Evolutionary conservation across 441 rosid species (phyloP).

Genomic region (Dalechampia spathulata): DNA sequence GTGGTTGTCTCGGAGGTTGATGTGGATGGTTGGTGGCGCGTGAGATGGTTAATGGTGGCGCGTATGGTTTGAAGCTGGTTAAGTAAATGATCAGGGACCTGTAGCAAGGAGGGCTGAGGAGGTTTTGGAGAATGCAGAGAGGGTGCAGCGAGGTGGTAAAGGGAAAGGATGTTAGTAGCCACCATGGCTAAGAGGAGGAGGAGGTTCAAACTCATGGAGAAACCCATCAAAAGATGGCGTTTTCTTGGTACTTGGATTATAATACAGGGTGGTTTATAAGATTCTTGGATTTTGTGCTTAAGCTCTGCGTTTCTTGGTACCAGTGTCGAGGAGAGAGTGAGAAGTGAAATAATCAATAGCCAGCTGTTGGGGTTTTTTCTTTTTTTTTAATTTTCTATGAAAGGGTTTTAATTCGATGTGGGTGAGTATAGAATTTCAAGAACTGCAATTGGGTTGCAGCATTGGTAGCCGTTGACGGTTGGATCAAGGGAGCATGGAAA

Average conservation of each 20-base stretch:
- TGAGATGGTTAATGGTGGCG: conserved; percentile 85
- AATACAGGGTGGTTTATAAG: background rate
- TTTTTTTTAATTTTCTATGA: too few relatives aligned
- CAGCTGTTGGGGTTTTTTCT: too few relatives aligned
- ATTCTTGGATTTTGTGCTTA: background rate
- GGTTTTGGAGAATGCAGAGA: conserved; percentile 51
- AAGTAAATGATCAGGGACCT: conserved; percentile 72
- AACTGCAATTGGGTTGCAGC: too few relatives aligned
- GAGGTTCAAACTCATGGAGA: conserved; percentile 81
- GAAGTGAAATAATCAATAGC: too few relatives aligned
- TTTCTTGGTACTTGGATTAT: background rate
- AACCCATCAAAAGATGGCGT: conserved; percentile 32
- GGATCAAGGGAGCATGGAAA: too few relatives aligned
- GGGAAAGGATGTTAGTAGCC: conserved; percentile 88
- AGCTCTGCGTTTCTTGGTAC: background rate
- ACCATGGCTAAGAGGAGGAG: conserved; percentile 86
- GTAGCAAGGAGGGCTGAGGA: conserved; percentile 29
- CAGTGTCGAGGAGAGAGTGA: too few relatives aligned
- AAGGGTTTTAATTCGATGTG: too few relatives aligned
- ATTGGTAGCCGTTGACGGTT: too few relatives aligned
- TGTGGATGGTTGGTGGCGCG: conserved; percentile 55
- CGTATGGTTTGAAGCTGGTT: conserved; percentile 78
- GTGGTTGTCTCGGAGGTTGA: conserved; percentile 11
- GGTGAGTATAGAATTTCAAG: too few relatives aligned
- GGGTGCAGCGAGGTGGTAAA: conserved; percentile 84